A percentile compares a stretch with the other conserved stretches of the same genome.
Evolutionary conservation across 148 eudicot species (phyloP).

Genomic region (Chenopodium suecicum): DNA sequence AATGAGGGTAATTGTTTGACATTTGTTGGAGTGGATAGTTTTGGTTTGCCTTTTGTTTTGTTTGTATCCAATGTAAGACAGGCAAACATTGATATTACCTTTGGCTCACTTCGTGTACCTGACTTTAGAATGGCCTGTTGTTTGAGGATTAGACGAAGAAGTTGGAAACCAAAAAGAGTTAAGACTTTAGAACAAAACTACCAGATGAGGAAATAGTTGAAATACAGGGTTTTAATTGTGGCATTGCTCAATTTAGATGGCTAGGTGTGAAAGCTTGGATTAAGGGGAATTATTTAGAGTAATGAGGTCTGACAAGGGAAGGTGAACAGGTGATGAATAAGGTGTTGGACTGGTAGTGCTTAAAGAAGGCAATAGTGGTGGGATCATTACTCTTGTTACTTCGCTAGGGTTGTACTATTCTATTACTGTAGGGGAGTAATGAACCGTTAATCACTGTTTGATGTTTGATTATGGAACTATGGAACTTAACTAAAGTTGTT

Average conservation of each 20-base stretch:
- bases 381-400: too few species aligned
- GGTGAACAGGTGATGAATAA: too few species aligned
- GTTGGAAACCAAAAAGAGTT: not conserved
- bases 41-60: too few species aligned
- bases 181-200: not conserved
- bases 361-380: too few species aligned
- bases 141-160: not conserved
- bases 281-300: not conserved
- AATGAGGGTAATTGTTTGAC: not conserved
- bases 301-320: too few species aligned
- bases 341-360: too few species aligned
- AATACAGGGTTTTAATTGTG: not conserved
- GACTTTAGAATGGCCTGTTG: not conserved
- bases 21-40: too few species aligned
- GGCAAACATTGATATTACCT: too few species aligned
- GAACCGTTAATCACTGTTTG: not conserved
- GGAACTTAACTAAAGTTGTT: too few species aligned
- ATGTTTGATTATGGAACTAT: not conserved
- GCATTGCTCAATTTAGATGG: not conserved
- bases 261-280: not conserved
- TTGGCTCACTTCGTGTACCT: not conserved
- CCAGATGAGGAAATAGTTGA: not conserved
- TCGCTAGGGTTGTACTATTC: too few species aligned
- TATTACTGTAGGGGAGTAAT: too few species aligned
- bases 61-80: too few species aligned